phyloP scores from a whole-genome alignment of 805 yeast species.

The Priceomyces haplophilus region DNA sequence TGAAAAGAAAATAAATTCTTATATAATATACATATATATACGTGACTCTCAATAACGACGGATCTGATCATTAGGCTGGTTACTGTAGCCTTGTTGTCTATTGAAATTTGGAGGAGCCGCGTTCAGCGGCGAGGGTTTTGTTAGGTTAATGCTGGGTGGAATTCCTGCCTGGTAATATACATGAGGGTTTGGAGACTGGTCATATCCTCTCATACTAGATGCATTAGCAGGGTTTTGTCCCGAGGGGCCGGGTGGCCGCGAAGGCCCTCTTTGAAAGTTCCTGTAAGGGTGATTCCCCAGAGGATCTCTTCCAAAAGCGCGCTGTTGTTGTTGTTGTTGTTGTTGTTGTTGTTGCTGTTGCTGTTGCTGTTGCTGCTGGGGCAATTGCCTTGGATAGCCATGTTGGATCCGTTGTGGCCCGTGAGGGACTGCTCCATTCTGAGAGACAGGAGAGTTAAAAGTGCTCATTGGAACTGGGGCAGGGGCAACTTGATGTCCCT shows the following conservation, averaged over 20 bases:
- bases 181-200: slow-evolving; percentile 6
- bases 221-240: slow-evolving; percentile 1
- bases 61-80: background rate
- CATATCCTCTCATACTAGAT: slow-evolving; percentile 4
- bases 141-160: slow-evolving; percentile 7
- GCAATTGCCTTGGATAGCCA: slow-evolving; percentile 9
- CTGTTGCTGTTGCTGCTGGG: slow-evolving; percentile 10
- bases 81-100: slow-evolving; percentile 4
- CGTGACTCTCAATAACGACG: background rate
- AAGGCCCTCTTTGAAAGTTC: slow-evolving; percentile 4
- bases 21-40: background rate
- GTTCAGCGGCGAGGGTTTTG: slow-evolving; percentile 1
- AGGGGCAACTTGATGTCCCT: too few relatives aligned
- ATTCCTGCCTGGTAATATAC: slow-evolving; percentile 10
- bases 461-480: background rate
- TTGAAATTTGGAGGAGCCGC: slow-evolving; percentile 1
- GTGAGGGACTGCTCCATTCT: background rate
- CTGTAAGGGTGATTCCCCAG: slow-evolving; percentile 1
- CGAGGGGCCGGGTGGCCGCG: background rate
- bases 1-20: background rate
- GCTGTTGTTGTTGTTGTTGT: slow-evolving; percentile 13
- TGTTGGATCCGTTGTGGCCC: background rate
- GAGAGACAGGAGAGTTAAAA: too few relatives aligned
- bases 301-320: slow-evolving; percentile 1
- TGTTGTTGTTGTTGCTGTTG: slow-evolving; percentile 9